Conservation (phyloP, 2,329 filamentous ascomycete genomes). For the Exophiala aquamarina region DNA sequence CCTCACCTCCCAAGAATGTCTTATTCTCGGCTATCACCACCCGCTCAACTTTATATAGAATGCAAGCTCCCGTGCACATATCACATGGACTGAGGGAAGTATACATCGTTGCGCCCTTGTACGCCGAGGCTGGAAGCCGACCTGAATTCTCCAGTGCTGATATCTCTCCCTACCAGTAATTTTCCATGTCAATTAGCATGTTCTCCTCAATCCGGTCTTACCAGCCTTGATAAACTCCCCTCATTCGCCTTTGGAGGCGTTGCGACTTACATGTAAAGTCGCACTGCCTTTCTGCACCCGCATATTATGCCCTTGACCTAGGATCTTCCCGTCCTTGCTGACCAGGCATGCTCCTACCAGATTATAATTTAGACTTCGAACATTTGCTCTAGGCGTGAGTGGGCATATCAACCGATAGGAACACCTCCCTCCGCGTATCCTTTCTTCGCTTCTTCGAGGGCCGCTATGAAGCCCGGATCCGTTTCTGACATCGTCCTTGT, state of each 20-base stretch:
- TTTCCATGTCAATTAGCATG: too few relatives aligned
- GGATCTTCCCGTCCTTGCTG: conserved; percentile 66
- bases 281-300: conserved; percentile 70
- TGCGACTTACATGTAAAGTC: conserved; percentile 65
- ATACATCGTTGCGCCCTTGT: conserved; percentile 76
- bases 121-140: conserved; percentile 66
- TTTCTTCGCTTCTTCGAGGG: conserved; percentile 57
- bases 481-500: conserved; percentile 29
- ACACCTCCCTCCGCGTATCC: conserved; percentile 59
- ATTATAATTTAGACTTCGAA: neutral
- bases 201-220: too few relatives aligned
- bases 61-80: conserved; percentile 77
- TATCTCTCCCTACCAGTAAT: conserved; percentile 63
- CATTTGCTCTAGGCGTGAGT: too few relatives aligned
- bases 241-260: neutral
- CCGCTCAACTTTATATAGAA: conserved; percentile 71
- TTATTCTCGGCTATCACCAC: conserved; percentile 78
- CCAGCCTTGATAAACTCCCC: too few relatives aligned
- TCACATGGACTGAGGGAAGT: conserved; percentile 77
- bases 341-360: conserved; percentile 59
- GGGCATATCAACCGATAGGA: conserved; percentile 44
- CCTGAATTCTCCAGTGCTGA: conserved; percentile 73
- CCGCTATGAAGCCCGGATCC: conserved; percentile 56
- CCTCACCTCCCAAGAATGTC: conserved; percentile 72
- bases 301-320: conserved; percentile 74